Base-by-base conservation (phyloP, 495 filamentous ascomycete species). In the Tuber microsphaerosporum region DNA sequence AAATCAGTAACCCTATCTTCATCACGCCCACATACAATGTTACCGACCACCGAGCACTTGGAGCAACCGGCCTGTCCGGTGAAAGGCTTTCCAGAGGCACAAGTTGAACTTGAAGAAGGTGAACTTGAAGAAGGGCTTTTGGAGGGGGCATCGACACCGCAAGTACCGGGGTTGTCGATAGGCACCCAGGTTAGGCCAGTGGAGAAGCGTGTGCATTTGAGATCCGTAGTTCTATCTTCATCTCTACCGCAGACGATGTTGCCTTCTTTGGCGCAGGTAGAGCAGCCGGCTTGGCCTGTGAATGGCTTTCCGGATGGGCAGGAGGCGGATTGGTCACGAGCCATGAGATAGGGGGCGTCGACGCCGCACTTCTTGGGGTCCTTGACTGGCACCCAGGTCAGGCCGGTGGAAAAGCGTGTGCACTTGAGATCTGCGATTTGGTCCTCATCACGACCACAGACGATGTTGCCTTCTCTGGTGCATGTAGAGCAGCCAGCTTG, bases 1-100 rank as follows among this genome's bases (percentile, higher is more conserved):
- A 75, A 31, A 19, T 75, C 69, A 12, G 74, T 56, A 19, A 43
- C 26, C 16, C 65, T 42, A 44, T 45, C 69, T 43, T 75, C 74
- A 42, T 75, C 74, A 3, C 43, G 65, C 17, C 74, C 74, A 9
- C 74, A 75, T 10, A 75, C 69, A 39, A 75, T 71, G 34, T 75
- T 71, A 3, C 16, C 1, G 5, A 41, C 20, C 1, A n/a, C 71
- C 0, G 6, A 16, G 68, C 74, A 75, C 0, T 5, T 20, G 1
- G 74, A 75, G 34, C 74, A 75, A 1, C 74, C 73, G 3, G 73
- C 73, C 70, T 71, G 2, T 8, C 26, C 26, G 3, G 43, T 41
- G 43, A 75, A 71, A 1, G 61, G n/a, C 8, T 70, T 75, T 34
- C 56, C 73, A 4, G 68, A 48, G 6, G 42, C 17, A 22, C 73